These are phyloP conservation scores for Nakazawaea wyomingensis DNA, from an alignment of 805 yeast genomes.

Conservation along the genomic window DNA sequence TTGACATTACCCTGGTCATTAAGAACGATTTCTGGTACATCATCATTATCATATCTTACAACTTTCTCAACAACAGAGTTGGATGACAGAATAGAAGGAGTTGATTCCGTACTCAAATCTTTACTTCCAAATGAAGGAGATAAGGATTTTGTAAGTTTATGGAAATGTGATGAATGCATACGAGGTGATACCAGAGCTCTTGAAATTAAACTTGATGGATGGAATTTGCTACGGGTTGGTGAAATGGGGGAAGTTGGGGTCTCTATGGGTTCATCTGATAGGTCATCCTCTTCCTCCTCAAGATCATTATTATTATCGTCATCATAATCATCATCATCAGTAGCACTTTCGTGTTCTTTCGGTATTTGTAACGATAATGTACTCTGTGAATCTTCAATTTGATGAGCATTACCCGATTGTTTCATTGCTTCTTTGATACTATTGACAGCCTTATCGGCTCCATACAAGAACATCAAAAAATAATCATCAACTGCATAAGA, in stretches of 20 bases:
- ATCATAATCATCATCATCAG: constrained; percentile 19
- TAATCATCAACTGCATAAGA: constrained; percentile 62
- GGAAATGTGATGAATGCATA: not conserved
- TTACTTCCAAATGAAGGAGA: not conserved
- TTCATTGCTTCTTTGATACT: constrained; percentile 36
- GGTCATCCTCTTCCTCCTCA: not conserved
- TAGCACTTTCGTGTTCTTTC: constrained; percentile 10
- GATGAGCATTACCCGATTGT: constrained; percentile 23
- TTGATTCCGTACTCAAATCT: not conserved
- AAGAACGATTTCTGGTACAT: constrained; percentile 9
- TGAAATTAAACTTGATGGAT: not conserved
- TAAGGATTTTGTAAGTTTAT: not conserved
- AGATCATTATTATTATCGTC: too few species aligned
- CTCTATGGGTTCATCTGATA: not conserved
- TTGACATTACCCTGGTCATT: constrained; percentile 2
- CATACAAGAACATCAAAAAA: constrained; percentile 60
- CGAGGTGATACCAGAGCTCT: not conserved
- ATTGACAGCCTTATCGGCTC: constrained; percentile 37
- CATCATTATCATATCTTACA: constrained; percentile 6
- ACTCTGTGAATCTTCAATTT: not conserved
- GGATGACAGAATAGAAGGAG: constrained; percentile 1
- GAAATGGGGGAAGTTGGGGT: too few species aligned
- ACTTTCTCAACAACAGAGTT: constrained; percentile 10
- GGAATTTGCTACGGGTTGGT: too few species aligned
- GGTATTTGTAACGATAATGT: not conserved